These are phyloP conservation scores for Gloeopeniophorella convolvens DNA, from an alignment of 768 basidiomycete genomes.

Conservation along the genomic window DNA sequence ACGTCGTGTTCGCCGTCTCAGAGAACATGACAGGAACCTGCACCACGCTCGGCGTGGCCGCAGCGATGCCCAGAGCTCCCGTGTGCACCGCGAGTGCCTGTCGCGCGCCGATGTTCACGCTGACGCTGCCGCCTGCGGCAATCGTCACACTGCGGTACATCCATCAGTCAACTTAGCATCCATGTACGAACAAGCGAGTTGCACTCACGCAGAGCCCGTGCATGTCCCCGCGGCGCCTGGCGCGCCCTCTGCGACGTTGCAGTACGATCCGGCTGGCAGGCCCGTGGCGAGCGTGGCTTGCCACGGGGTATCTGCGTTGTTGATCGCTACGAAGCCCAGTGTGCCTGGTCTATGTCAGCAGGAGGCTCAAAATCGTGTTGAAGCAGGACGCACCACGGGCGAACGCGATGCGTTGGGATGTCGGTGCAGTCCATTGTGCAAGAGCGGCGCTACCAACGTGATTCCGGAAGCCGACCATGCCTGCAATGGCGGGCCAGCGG, in stretches of 20 bases:
- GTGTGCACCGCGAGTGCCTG: conserved; percentile 25
- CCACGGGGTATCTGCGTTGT: conserved; percentile 56
- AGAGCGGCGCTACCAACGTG: conserved; percentile 45
- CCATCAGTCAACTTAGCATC: no score
- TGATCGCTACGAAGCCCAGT: conserved; percentile 58
- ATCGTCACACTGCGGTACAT: conserved; percentile 17
- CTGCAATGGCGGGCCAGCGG: conserved; percentile 48
- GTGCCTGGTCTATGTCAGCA: conserved; percentile 36
- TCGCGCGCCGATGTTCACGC: conserved; percentile 22
- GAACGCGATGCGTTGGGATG: conserved; percentile 58
- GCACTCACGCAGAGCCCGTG: conserved; percentile 41
- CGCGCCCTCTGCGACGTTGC: conserved; percentile 54
- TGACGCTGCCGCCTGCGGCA: conserved; percentile 18
- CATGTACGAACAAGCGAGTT: neutral
- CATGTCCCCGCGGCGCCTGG: conserved; percentile 38
- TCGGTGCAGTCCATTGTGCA: conserved; percentile 52
- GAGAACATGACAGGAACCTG: conserved; percentile 30
- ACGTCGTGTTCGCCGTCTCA: conserved; percentile 50
- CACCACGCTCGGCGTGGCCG: neutral
- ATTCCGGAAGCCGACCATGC: conserved; percentile 59
- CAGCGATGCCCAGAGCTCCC: conserved; percentile 8
- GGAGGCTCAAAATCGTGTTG: no score
- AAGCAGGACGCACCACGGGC: conserved; percentile 46
- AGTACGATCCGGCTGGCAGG: conserved; percentile 52
- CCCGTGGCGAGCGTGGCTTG: conserved; percentile 49